Conservation (phyloP, 2,329 filamentous ascomycete species). For the Tympanopsis confertula region DNA sequence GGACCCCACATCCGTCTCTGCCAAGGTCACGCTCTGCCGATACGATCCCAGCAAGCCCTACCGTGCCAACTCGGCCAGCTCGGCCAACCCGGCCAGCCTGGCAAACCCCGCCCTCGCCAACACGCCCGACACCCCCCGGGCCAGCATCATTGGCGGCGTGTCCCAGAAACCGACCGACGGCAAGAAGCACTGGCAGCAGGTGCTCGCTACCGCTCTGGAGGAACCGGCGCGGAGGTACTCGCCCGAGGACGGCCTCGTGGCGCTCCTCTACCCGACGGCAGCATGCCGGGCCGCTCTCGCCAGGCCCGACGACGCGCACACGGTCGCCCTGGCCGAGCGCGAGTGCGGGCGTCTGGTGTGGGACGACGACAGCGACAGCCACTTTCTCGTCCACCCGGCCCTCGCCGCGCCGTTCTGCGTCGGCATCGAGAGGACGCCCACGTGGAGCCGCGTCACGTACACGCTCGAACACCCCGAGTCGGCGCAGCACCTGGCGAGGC, state of each 20-base stretch:
- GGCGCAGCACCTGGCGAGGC: slow-evolving; percentile 44
- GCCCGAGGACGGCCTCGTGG: slow-evolving; percentile 52
- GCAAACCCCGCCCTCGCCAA: slow-evolving; percentile 7
- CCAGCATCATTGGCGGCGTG: slow-evolving; percentile 14
- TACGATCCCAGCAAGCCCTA: slow-evolving; percentile 48
- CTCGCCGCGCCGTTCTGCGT: slow-evolving; percentile 53
- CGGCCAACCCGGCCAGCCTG: slow-evolving; percentile 9
- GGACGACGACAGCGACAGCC: slow-evolving; percentile 46
- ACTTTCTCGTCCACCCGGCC: slow-evolving; percentile 53
- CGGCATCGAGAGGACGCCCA: slow-evolving; percentile 42
- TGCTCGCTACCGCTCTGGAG: slow-evolving; percentile 45
- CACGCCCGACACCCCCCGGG: slow-evolving; percentile 8
- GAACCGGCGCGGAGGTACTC: slow-evolving; percentile 37
- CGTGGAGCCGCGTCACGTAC: slow-evolving; percentile 51
- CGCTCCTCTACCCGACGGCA: slow-evolving; percentile 55
- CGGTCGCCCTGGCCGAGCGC: slow-evolving; percentile 51
- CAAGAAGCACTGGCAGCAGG: slow-evolving; percentile 43
- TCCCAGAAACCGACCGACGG: slow-evolving; percentile 13
- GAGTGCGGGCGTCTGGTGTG: slow-evolving; percentile 65
- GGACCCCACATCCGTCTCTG: slow-evolving; percentile 51
- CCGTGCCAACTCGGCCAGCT: slow-evolving; percentile 29
- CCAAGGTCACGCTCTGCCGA: slow-evolving; percentile 44
- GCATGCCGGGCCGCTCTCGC: slow-evolving; percentile 53
- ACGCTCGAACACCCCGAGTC: slow-evolving; percentile 54
- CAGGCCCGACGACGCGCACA: slow-evolving; percentile 42